Evolutionary conservation across 805 yeast species (phyloP), one percentile per base, ranked within the genome.

Genomic region (Candida peoriensis): DNA sequence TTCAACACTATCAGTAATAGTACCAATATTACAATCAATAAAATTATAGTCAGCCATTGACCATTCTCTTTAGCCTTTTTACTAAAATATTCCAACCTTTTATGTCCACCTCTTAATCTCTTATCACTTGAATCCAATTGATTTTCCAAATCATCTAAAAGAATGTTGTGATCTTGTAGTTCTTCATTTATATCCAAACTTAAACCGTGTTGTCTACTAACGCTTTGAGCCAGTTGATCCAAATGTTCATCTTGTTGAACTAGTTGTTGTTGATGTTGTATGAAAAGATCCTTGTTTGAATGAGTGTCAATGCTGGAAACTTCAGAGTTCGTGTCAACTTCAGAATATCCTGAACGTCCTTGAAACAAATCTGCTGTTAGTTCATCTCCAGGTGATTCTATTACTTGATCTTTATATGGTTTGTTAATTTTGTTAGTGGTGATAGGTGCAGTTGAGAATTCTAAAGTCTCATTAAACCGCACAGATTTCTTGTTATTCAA

Each of bases 121-220:
- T 60, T 47, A 18, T 66, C 68, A n/a, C 69, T 60, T 21, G 55
- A 44, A 31, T 66, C 70, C 14, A 75, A 52, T 26, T 69, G 68
- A 17, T 52, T 50, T 41, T 76, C 81, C 24, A 75, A 48, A 44
- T 75, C 81, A 21, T 64, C 64, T 19, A 75, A 46, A 12, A 74
- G 41, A 17, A 66, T 67, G 48, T 73, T 60, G 32, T 75, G 80
- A 4, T 66, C 68, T 10, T 55, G 59, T 8, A 74, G 48, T 42
- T 76, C 81, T 6, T 55, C 58, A 38, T 72, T 62, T 10, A 76
- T 74, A 21, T 58, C 63, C 8, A 64, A 25, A 3, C 79, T 69
- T 29, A 76, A 55, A 2, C 59, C 63, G 41, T 64, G 64, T 33
- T 72, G 72, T 25, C 66, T 57, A 20, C 58, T 55, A 1, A 74